Base-by-base conservation (phyloP, 2,329 filamentous ascomycete genomes). In the Cladosporium austrohemisphaericum region DNA sequence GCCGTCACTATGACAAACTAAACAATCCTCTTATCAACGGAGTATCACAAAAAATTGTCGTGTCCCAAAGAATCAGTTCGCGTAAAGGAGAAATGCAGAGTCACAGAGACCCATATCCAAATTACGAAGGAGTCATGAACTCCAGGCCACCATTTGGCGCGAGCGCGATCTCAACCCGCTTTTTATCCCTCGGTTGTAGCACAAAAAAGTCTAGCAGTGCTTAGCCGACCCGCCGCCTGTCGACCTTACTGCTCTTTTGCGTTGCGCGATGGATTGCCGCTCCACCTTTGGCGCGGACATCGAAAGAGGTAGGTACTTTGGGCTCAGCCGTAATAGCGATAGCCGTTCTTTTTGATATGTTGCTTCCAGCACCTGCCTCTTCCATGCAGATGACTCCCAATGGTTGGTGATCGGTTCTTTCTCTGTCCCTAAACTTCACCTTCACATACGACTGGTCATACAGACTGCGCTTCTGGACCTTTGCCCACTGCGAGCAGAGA, bases 231-330 rank as follows among this genome's bases (percentile, higher is more conserved):
- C 16, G 37, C 37, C 20, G 26, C 14, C 16, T n/a, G 22, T 23
- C 31, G 14, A 25, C 41, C 20, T 19, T n/a, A n/a, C n/a, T 18
- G n/a, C 8, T 16, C 16, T 19, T 20, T 36, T 32, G 22, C n/a
- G 18, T 20, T 31, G 28, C 31, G 32, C 43, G 43, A 46, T 46
- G 43, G 43, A 29, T 36, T 36, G 31, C 14, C 14, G 43, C 43
- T 46, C 43, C 43, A 46, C 43, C 4, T 46, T 18, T 35, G 22
- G 16, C 43, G 41, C 41, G 14, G 13, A 23, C 14, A 46, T 33
- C 43, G 10, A 26, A 45, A 35, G 31, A 35, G 41, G 41, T 46
- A 45, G 41, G 41, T 45, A 45, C 31, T 45, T 23, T 28, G 20
- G 38, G 29, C 33, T 19, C 16, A 11, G 13, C 38, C 38, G 14